Conservation (phyloP, 2,329 filamentous ascomycete genomes). For the Pseudogymnoascus sp. region DNA sequence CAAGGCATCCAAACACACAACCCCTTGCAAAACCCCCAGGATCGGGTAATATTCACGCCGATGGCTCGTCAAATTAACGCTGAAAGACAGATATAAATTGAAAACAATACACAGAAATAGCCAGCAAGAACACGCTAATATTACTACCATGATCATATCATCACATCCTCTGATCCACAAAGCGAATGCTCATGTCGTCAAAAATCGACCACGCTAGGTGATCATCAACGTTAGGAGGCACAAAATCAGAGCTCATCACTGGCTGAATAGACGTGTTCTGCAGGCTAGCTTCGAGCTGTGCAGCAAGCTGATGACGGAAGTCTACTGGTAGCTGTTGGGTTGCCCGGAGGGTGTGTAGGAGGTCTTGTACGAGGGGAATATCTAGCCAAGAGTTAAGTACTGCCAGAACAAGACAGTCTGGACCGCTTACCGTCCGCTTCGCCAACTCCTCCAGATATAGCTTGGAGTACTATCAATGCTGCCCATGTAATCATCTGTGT, state of each 20-base stretch:
- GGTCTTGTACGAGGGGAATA: slow-evolving; percentile 20
- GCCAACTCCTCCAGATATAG: slow-evolving; percentile 34
- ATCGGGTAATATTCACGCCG: not conserved
- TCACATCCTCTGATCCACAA: slow-evolving; percentile 5
- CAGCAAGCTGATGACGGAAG: slow-evolving; percentile 19
- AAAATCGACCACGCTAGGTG: slow-evolving; percentile 19
- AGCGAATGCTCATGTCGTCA: slow-evolving; percentile 17
- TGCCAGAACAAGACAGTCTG: not conserved
- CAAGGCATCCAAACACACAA: not conserved
- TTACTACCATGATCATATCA: not conserved
- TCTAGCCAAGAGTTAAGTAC: slow-evolving; percentile 13
- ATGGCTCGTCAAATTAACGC: not conserved
- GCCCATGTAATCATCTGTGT: slow-evolving; percentile 38
- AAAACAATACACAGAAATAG: not conserved
- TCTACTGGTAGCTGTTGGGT: slow-evolving; percentile 19
- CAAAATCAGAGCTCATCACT: slow-evolving; percentile 8
- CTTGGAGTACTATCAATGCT: slow-evolving; percentile 37
- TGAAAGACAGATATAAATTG: not conserved
- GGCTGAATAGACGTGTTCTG: slow-evolving; percentile 19
- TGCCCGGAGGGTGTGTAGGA: slow-evolving; percentile 19
- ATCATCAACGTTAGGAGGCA: slow-evolving; percentile 8
- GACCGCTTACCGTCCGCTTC: slow-evolving; percentile 30
- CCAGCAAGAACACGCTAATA: not conserved
- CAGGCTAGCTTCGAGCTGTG: slow-evolving; percentile 18
- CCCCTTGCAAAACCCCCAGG: not conserved